A percentile compares a stretch with the other conserved stretches of the same genome.
Conservation (phyloP, 345 rosid genomes). For the Bruguiera parviflora region DNA sequence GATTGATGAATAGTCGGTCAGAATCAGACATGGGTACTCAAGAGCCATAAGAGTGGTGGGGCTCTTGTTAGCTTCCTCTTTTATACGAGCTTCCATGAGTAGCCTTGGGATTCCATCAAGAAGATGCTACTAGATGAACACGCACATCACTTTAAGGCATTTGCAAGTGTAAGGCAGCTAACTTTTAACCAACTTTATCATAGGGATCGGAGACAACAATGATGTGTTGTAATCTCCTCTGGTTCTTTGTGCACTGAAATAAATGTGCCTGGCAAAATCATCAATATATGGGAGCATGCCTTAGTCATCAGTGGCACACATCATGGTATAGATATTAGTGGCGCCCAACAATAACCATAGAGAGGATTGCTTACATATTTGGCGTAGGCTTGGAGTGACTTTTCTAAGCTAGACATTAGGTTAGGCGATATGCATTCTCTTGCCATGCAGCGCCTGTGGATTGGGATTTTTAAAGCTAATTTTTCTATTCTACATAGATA, state of each 20-base stretch:
- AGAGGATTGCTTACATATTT: not conserved
- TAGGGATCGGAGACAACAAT: conserved; percentile 20
- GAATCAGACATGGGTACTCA: not conserved
- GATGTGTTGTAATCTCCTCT: not conserved
- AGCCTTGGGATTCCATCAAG: conserved; percentile 15
- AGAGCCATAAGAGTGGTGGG: conserved; percentile 2
- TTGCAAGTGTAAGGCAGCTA: not conserved
- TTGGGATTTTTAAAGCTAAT: no score
- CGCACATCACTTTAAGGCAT: not conserved
- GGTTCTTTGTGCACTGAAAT: conserved; percentile 11
- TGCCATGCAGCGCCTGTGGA: no score
- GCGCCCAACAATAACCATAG: no score
- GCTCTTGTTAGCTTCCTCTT: not conserved
- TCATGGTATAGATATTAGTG: not conserved
- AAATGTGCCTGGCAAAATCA: conserved; percentile 1
- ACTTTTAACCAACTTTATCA: not conserved
- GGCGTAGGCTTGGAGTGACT: not conserved
- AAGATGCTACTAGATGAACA: not conserved
- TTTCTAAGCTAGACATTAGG: no score
- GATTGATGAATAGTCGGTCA: no score
- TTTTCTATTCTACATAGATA: no score
- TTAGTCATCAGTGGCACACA: not conserved
- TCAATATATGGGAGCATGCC: no score
- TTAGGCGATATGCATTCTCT: no score
- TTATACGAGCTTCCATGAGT: conserved; percentile 6